phyloP scores from a whole-genome alignment of 129 eudicot genomes.

The Chrysanthemum makinoi region DNA sequence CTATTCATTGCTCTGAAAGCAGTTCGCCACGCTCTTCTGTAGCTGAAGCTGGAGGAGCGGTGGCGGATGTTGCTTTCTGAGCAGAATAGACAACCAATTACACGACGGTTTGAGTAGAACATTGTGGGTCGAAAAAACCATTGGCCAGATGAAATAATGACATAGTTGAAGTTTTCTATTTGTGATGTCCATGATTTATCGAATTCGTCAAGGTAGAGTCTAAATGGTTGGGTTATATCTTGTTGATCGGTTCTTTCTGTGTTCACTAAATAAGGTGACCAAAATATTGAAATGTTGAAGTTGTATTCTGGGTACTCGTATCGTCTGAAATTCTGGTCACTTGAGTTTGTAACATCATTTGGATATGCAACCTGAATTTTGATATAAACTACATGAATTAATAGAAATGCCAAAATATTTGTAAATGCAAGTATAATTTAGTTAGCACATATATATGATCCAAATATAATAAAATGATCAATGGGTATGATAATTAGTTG shows the following conservation, averaged over 20 bases:
- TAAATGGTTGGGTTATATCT: constrained; percentile 53
- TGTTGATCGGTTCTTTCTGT: constrained; percentile 46
- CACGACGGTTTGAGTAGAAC: constrained; percentile 44
- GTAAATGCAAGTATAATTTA: too few species aligned
- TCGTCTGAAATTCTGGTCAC: constrained; percentile 47
- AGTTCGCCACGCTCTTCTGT: constrained; percentile 61
- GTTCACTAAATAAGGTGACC: constrained; percentile 70
- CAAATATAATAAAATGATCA: neutral
- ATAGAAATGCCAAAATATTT: neutral
- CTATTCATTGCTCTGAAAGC: constrained; percentile 56
- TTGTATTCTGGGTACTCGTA: constrained; percentile 53
- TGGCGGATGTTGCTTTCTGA: constrained; percentile 37
- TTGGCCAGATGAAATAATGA: constrained; percentile 79
- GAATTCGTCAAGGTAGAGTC: constrained; percentile 67
- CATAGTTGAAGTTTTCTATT: constrained; percentile 48
- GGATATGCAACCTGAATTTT: constrained; percentile 58
- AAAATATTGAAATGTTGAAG: constrained; percentile 67
- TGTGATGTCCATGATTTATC: constrained; percentile 60
- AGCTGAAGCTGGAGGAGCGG: constrained; percentile 44
- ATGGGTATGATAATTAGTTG: neutral
- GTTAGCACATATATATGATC: neutral
- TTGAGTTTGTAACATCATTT: constrained; percentile 40
- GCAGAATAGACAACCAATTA: constrained; percentile 72
- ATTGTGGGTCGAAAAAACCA: constrained; percentile 83
- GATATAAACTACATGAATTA: neutral